These are phyloP conservation scores for Solanum lycopersicoides DNA, from an alignment of 257 asterid species.

Conservation along the genomic window DNA sequence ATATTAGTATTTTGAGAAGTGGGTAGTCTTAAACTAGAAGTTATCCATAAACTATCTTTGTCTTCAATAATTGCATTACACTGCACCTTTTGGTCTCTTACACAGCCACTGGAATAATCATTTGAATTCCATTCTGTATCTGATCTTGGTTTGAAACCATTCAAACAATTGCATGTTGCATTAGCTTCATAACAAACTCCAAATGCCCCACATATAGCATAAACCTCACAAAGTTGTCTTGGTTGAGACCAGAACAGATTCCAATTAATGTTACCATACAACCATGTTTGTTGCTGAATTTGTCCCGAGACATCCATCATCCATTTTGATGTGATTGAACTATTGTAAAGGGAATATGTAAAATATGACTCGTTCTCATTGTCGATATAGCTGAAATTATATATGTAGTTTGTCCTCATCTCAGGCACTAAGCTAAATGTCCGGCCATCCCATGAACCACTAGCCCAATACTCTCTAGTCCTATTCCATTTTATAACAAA, in stretches of 20 bases:
- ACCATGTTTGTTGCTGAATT: slow-evolving; percentile 16
- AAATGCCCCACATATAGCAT: neutral
- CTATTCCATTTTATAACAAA: neutral
- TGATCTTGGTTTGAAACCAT: neutral
- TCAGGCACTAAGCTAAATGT: slow-evolving; percentile 40
- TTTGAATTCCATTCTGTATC: neutral
- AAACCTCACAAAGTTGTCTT: neutral
- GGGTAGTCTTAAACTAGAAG: accelerated
- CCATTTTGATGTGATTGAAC: slow-evolving; percentile 3
- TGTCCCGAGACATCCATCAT: slow-evolving; percentile 30
- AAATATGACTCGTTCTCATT: slow-evolving; percentile 16
- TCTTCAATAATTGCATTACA: neutral
- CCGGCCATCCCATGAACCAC: slow-evolving; percentile 56
- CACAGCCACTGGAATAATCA: neutral
- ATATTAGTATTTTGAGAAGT: neutral
- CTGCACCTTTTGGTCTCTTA: neutral
- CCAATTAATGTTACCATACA: neutral
- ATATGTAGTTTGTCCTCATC: slow-evolving; percentile 7
- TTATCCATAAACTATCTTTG: neutral
- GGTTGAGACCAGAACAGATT: neutral
- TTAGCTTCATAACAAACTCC: neutral
- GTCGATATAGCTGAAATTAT: slow-evolving; percentile 11
- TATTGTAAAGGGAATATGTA: slow-evolving; percentile 22
- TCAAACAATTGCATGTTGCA: neutral
- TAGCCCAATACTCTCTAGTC: slow-evolving; percentile 39